Percentiles rank a stretch among this genome's conserved stretches.
phyloP scores from a whole-genome alignment of 1,284 basidiomycete species.

The Leccinum ponderosum region DNA sequence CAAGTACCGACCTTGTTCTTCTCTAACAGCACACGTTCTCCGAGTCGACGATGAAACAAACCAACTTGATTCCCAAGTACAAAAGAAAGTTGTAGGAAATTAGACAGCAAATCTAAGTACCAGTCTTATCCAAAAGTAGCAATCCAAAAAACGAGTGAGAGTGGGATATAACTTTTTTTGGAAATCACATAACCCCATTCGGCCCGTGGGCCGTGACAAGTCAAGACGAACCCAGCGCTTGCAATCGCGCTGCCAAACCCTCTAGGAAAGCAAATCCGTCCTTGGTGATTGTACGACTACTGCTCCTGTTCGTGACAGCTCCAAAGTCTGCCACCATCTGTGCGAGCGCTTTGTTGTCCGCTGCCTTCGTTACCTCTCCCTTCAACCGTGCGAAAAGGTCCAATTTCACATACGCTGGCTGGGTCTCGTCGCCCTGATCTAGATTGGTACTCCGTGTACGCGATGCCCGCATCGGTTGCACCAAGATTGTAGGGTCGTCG shows the following conservation, averaged over 20 bases:
- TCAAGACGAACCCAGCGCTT: constrained; percentile 24
- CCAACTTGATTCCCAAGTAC: neutral
- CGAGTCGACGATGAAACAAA: neutral
- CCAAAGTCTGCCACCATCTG: constrained; percentile 67
- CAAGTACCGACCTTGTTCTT: neutral
- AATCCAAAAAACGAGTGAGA: neutral
- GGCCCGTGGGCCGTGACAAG: neutral
- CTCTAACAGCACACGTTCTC: neutral
- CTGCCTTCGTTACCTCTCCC: constrained; percentile 50
- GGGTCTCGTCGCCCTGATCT: constrained; percentile 34
- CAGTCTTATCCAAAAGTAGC: neutral
- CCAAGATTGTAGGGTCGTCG: constrained; percentile 60
- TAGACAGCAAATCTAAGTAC: neutral
- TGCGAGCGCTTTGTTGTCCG: constrained; percentile 55
- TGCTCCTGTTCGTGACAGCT: constrained; percentile 61
- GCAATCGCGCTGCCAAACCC: constrained; percentile 53
- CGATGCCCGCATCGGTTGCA: constrained; percentile 50
- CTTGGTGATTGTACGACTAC: constrained; percentile 69
- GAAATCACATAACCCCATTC: constrained; percentile 5
- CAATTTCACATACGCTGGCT: constrained; percentile 53
- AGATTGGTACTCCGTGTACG: constrained; percentile 42
- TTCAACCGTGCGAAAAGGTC: constrained; percentile 57
- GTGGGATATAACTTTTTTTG: neutral
- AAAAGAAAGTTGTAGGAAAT: neutral
- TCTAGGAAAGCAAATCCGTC: constrained; percentile 72